A percentile compares a stretch with the other conserved stretches of the same genome.
These are phyloP conservation scores for Pseudonitzschia delicatissima DNA, from an alignment of 108 stramenopile species.

Conservation along the genomic window DNA sequence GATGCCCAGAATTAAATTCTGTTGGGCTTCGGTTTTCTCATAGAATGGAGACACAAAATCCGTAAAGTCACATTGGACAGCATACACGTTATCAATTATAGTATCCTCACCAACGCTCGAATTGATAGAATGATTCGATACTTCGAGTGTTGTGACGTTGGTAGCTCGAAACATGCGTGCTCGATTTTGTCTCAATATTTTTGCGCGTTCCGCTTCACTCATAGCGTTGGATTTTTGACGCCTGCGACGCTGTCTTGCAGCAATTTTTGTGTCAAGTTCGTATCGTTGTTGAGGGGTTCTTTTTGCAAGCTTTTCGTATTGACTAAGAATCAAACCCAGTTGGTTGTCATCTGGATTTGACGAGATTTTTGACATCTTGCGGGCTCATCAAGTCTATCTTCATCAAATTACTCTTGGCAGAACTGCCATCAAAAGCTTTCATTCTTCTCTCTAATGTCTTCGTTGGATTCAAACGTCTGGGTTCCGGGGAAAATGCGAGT, in stretches of 20 bases:
- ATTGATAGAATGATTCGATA: not conserved
- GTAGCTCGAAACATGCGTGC: not conserved
- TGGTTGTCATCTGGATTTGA: conserved; percentile 5
- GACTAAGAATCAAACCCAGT: conserved; percentile 10
- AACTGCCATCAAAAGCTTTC: not conserved
- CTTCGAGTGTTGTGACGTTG: not conserved
- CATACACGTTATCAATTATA: not conserved
- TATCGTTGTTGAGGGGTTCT: not conserved
- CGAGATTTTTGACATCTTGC: conserved; percentile 16
- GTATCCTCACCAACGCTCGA: too few species aligned
- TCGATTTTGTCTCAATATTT: not conserved
- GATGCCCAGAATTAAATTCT: conserved; percentile 3
- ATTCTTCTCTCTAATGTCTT: not conserved
- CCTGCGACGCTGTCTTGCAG: conserved; percentile 16
- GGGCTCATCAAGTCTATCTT: conserved; percentile 15
- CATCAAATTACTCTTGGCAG: not conserved
- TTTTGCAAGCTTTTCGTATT: conserved; percentile 11
- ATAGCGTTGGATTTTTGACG: not conserved
- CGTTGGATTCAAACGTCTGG: not conserved
- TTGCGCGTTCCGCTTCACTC: not conserved
- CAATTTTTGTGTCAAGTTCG: conserved; percentile 4
- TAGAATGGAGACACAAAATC: conserved; percentile 17
- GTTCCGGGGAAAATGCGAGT: not conserved
- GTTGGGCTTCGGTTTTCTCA: conserved; percentile 17
- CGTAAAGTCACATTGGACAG: conserved; percentile 3